Percentiles rank a stretch among this genome's conserved stretches.
phyloP scores from a whole-genome alignment of 495 filamentous ascomycete species.

The Alectoria sarmentosa region DNA sequence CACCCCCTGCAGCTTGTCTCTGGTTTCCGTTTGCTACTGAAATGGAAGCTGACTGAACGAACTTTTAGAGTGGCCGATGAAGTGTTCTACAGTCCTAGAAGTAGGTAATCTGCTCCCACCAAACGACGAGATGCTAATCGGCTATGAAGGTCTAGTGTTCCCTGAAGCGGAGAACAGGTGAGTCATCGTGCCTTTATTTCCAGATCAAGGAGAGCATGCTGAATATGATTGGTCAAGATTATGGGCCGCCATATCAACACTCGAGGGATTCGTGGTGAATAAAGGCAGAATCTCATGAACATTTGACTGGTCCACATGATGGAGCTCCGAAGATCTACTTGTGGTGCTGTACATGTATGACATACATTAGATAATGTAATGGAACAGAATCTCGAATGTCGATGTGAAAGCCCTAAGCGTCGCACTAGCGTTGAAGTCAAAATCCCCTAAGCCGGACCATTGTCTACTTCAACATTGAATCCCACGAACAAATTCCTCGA shows the following conservation, averaged over 20 bases:
- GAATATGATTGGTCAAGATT: slow-evolving; percentile 30
- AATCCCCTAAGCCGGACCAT: not conserved
- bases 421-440: not conserved
- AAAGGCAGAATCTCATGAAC: slow-evolving; percentile 68
- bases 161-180: slow-evolving; percentile 83
- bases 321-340: slow-evolving; percentile 20
- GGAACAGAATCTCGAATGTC: no score
- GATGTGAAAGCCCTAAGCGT: slow-evolving; percentile 1
- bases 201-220: not conserved
- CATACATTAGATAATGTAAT: no score
- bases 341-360: no score
- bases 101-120: slow-evolving; percentile 36
- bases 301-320: no score
- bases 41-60: not conserved
- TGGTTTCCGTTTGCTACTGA: not conserved
- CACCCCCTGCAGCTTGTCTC: no score
- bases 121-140: not conserved
- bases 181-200: not conserved
- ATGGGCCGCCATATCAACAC: slow-evolving; percentile 77
- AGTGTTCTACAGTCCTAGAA: slow-evolving; percentile 71
- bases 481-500: not conserved
- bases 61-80: slow-evolving; percentile 61
- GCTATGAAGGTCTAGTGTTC: slow-evolving; percentile 57
- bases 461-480: not conserved
- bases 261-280: slow-evolving; percentile 89